Base-by-base conservation (phyloP, 768 basidiomycete species). In the Pleurotus cornucopiae region DNA sequence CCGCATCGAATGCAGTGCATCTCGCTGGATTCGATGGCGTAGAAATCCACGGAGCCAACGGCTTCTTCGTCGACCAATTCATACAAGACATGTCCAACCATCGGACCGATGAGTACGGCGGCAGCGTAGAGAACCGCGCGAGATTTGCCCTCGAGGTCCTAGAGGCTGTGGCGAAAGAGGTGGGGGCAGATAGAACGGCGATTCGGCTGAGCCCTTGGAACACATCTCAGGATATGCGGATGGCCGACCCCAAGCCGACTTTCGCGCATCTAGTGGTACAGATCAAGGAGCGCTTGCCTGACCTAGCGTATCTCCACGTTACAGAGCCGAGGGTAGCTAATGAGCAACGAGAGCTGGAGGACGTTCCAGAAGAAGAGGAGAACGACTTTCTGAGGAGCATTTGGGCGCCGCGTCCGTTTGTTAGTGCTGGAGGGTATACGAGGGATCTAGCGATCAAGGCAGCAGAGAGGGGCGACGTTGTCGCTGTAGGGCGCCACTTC, bases 1-100 rank as follows among this genome's bases (percentile, higher is more conserved):
- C 82, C 1, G 84, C 87, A 3, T 70, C 70, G 23, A 82, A 82
- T 54, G 82, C 82, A 9, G 71, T 85, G 7, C 62, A 73, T 46
- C 61, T 63, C 18, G 86, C 87, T 23, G 87, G 84, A 0, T 89
- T 89, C 59, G 88, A 90, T 58, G 89, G 86, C 43, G 59, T 80
- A 55, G 77, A 78, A 73, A 63, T 81, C 45, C 78, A 76, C 56
- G 69, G 68, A 54, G 75, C 73, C 51, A 77, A 79, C 55, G 75
- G 77, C 0, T 80, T 79, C 57, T 64, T 85, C 9, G 54, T 76
- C 13, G 82, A 88, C 62, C 84, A 88, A 64, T 88, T 89, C 72
- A 57, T 84, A 7, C 82, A 86, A 61, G 72, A 78, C 23, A 63
- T 72, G n/a, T 72, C 71, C 37, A 88, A 89, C 66, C 62, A 74